These are phyloP conservation scores for Ogataea methylovora DNA, from an alignment of 805 yeast genomes.

Conservation along the genomic window DNA sequence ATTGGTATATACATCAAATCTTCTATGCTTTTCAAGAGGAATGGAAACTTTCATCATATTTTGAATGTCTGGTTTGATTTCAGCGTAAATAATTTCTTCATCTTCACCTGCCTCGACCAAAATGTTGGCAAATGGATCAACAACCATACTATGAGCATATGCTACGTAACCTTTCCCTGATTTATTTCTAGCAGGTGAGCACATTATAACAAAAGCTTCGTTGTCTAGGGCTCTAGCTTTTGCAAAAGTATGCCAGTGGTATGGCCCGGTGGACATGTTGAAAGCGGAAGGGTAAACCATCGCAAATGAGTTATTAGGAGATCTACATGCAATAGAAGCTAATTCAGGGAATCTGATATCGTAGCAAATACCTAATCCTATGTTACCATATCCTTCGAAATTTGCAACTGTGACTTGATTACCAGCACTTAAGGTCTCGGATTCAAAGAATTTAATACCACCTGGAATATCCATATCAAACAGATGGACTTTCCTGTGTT, in stretches of 20 bases:
- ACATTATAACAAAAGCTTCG: conserved; percentile 63
- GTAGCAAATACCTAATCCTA: conserved; percentile 84
- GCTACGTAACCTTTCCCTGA: conserved; percentile 49
- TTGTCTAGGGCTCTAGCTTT: conserved; percentile 71
- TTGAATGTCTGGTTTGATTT: conserved; percentile 55
- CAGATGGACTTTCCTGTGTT: conserved; percentile 84
- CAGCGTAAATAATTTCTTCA: conserved; percentile 71
- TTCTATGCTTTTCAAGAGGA: conserved; percentile 63
- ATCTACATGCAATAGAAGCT: conserved; percentile 61
- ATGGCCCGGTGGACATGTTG: conserved; percentile 78
- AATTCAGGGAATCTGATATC: conserved; percentile 78
- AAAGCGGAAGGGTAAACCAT: conserved; percentile 83
- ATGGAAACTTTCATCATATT: conserved; percentile 53
- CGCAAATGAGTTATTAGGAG: conserved; percentile 60
- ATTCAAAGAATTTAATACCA: conserved; percentile 83
- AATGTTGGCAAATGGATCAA: conserved; percentile 54
- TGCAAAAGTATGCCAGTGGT: conserved; percentile 75
- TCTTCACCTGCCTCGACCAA: conserved; percentile 70
- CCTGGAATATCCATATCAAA: conserved; percentile 92
- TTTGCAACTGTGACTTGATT: conserved; percentile 71
- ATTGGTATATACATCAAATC: conserved; percentile 58
- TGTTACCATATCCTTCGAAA: conserved; percentile 53
- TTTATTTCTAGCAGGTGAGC: conserved; percentile 81
- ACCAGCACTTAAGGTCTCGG: conserved; percentile 70
- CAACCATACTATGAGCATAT: conserved; percentile 60